A percentile compares a stretch with the other conserved stretches of the same genome.
These are phyloP conservation scores for Malus asiatica DNA, from an alignment of 306 rosid genomes.

Conservation along the genomic window DNA sequence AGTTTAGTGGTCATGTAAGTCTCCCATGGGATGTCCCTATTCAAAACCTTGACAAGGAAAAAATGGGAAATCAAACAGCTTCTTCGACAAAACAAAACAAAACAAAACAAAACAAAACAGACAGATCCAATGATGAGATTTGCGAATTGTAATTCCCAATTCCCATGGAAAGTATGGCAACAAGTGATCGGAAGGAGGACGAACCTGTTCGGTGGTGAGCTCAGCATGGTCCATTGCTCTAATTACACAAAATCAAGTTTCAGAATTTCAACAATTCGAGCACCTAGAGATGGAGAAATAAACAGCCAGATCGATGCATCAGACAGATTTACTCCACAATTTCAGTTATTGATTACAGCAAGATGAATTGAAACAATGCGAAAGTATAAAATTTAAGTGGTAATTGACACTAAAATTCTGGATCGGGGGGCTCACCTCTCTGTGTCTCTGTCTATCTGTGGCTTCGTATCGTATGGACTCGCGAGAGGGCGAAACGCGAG, in stretches of 20 bases:
- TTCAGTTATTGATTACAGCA: neutral
- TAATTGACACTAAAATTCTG: neutral
- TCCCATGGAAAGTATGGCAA: neutral
- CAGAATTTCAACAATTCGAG: conserved; percentile 7
- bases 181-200: conserved; percentile 8
- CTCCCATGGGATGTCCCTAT: conserved; percentile 97
- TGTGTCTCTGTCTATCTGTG: neutral
- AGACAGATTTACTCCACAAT: neutral
- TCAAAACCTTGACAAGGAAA: conserved; percentile 50
- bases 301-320: neutral
- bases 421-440: neutral
- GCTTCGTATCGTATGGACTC: conserved; percentile 7
- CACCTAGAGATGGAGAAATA: conserved; percentile 13
- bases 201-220: conserved; percentile 78
- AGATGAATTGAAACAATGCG: neutral
- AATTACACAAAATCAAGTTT: conserved; percentile 5
- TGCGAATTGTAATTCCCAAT: neutral
- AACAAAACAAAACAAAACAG: neutral
- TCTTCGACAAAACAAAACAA: neutral
- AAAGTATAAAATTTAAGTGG: neutral
- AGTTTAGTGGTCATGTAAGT: conserved; percentile 92
- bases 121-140: neutral
- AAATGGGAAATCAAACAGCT: neutral
- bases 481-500: neutral
- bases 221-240: conserved; percentile 62